Base-by-base conservation (phyloP, 495 filamentous ascomycete genomes). In the Aspergillus nidulans region DNA sequence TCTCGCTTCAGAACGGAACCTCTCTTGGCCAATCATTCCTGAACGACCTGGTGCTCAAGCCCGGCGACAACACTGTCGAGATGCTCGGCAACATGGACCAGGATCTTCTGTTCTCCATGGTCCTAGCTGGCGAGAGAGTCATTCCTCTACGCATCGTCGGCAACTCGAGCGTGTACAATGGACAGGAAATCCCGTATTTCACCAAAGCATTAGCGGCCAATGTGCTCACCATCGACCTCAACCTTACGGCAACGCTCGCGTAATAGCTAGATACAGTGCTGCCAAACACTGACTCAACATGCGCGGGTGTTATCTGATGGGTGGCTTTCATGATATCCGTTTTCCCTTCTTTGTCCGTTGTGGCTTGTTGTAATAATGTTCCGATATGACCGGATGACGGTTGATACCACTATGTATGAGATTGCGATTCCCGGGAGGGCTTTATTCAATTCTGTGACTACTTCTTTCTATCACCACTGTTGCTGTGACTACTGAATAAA, bases 151-250 rank as follows among this genome's bases (percentile, higher is more conserved):
- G 30, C 30, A 34, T 34, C 30, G 15, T 12, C 30, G 30, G 30
- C 4, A 81, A 83, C 58, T 73, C 71, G 12, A 81, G 78, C 51
- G 66, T 78, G 30, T 83, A 82, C 63, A 60, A 82, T 49, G 85
- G 83, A 53, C 63, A 84, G 68, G 66, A 76, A 26, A 66, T 90
- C 51, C 62, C 74, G 23, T 90, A 91, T 67, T 87, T 82, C 60
- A 77, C 81, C 51, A 63, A 76, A 13, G 78, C 80, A 13, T 57
- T 84, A 52, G 43, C 60, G 20, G 53, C 65, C 4, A 75, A 71
- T 24, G 69, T 62, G n/a, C 56, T 80, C 52, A 56, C 57, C 1
- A 52, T 77, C 0, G 52, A 68, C 34, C 46, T 84, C 62, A 66
- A 84, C 59, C 64, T 81, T 32, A 58, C 55, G 4, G 48, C 62